Evolutionary conservation across 345 rosid species (phyloP).

Genomic region (Lepidium didymum): DNA sequence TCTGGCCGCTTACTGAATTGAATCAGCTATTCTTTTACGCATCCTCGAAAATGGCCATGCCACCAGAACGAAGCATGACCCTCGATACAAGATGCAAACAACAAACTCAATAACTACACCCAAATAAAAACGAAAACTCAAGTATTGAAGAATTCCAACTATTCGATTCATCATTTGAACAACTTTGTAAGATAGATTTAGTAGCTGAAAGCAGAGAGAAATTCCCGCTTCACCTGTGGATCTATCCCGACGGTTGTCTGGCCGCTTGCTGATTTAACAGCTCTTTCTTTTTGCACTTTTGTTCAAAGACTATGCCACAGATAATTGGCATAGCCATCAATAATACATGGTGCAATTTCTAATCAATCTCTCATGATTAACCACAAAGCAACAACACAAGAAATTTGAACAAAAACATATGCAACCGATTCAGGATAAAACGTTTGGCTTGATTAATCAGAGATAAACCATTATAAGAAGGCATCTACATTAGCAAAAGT

Average conservation of each 20-base stretch:
- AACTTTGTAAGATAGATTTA: conserved; percentile 16
- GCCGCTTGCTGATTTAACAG: conserved; percentile 30
- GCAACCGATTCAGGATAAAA: neutral
- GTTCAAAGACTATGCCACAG: conserved; percentile 2
- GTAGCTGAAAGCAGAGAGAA: conserved; percentile 21
- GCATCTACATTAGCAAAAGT: neutral
- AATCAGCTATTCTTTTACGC: conserved; percentile 7
- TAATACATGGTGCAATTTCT: conserved; percentile 1
- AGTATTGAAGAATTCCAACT: neutral
- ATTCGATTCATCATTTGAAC: neutral
- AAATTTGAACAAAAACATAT: neutral
- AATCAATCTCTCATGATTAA: neutral
- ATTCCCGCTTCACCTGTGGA: conserved; percentile 18
- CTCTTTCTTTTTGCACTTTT: conserved; percentile 9
- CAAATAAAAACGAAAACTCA: no score
- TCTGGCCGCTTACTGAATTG: conserved; percentile 26
- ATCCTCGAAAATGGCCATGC: conserved; percentile 7
- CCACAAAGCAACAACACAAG: neutral
- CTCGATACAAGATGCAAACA: conserved; percentile 1
- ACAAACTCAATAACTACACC: neutral
- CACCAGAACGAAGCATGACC: conserved; percentile 8
- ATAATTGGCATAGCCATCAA: neutral
- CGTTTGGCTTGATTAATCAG: no score
- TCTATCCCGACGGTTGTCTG: conserved; percentile 29
- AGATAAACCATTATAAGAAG: neutral